Conservation (phyloP, 2,329 filamentous ascomycete species). For the Clathrospora elynae region DNA sequence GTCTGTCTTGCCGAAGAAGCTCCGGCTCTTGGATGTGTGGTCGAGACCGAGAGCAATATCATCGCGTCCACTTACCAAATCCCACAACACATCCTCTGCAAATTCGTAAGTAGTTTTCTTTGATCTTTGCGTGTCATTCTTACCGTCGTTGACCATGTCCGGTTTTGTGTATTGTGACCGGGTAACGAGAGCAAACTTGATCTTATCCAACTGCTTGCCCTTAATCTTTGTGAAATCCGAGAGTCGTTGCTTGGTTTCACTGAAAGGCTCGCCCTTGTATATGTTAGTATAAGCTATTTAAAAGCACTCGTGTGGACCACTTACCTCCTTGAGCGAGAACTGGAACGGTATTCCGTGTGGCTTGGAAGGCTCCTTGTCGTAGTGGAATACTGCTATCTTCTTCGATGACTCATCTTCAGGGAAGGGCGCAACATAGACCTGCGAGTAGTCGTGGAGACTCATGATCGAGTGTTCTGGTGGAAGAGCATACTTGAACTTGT, state of each 20-base stretch:
- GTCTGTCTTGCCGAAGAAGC: constrained; percentile 64
- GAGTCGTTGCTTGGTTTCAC: constrained; percentile 90
- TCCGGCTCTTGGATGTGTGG: constrained; percentile 65
- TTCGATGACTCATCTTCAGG: constrained; percentile 70
- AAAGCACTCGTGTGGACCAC: background rate
- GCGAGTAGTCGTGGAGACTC: constrained; percentile 83
- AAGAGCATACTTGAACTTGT: constrained; percentile 84
- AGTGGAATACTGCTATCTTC: constrained; percentile 85
- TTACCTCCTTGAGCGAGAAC: constrained; percentile 80
- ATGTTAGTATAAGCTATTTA: constrained; percentile 27
- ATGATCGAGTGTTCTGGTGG: constrained; percentile 72
- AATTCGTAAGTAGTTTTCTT: constrained; percentile 13
- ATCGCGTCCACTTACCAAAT: constrained; percentile 46
- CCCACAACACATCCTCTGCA: constrained; percentile 54
- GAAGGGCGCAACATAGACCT: constrained; percentile 78
- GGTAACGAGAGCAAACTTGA: constrained; percentile 84
- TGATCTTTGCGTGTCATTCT: constrained; percentile 44
- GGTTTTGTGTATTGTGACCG: constrained; percentile 74
- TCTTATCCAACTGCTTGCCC: constrained; percentile 97
- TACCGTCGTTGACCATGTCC: constrained; percentile 85
- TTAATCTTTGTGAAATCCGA: constrained; percentile 93
- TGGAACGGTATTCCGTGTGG: constrained; percentile 89
- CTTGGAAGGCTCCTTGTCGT: constrained; percentile 85
- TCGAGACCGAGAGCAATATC: constrained; percentile 60
- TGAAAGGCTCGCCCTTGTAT: constrained; percentile 76